Evolutionary conservation across 1,284 basidiomycete genomes (phyloP).

Genomic region (Lentinula novae-zelandiae): DNA sequence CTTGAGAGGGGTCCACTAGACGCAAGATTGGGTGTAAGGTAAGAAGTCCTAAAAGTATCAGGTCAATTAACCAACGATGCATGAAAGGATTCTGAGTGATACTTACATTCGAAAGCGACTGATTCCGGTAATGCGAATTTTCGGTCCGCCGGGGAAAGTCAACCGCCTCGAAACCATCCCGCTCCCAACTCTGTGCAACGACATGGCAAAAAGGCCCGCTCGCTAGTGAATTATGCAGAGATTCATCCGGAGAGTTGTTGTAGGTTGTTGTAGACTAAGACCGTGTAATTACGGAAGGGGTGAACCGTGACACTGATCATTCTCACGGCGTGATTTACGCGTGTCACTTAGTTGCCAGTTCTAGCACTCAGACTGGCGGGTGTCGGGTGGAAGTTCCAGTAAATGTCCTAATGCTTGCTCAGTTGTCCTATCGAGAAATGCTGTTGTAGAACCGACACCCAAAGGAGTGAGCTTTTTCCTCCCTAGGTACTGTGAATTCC

Average conservation of each 20-base stretch:
- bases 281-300: too few species aligned
- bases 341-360: too few species aligned
- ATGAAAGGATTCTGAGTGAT: not conserved
- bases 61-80: not conserved
- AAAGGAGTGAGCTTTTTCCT: conserved; percentile 52
- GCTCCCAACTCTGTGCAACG: not conserved
- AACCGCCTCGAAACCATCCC: not conserved
- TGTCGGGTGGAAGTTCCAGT: conserved; percentile 46
- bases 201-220: not conserved
- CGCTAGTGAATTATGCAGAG: too few species aligned
- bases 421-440: conserved; percentile 54
- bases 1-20: not conserved
- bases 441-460: conserved; percentile 45
- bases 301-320: too few species aligned
- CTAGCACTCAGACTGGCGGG: too few species aligned
- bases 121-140: not conserved
- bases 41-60: not conserved
- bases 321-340: too few species aligned
- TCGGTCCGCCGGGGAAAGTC: not conserved
- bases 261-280: too few species aligned
- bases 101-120: not conserved
- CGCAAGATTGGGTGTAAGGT: not conserved
- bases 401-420: conserved; percentile 19
- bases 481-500: not conserved
- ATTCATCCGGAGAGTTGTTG: conserved; percentile 29